phyloP scores from a whole-genome alignment of 441 rosid species.

The Erodium trifolium region DNA sequence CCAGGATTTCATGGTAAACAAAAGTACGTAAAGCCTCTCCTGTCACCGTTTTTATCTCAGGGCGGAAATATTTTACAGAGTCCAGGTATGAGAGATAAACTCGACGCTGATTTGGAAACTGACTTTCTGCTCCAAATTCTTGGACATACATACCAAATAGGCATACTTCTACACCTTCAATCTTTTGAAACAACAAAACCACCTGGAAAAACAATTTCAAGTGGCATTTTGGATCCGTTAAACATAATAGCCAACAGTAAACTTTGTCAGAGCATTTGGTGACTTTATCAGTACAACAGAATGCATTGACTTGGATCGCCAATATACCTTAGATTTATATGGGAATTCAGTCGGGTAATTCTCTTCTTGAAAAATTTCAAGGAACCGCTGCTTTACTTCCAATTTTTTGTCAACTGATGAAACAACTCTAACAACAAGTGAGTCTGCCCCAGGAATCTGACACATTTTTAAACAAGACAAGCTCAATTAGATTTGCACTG shows the following conservation, averaged over 20 bases:
- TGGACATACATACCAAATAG: slow-evolving; percentile 97
- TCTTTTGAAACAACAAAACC: slow-evolving; percentile 90
- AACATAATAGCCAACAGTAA: slow-evolving; percentile 9
- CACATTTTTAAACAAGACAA: slow-evolving; percentile 17
- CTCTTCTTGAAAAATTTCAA: slow-evolving; percentile 92
- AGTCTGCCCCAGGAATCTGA: slow-evolving; percentile 91
- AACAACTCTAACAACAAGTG: slow-evolving; percentile 94
- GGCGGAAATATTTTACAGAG: too few relatives aligned
- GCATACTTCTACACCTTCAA: slow-evolving; percentile 99
- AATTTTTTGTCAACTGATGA: slow-evolving; percentile 98
- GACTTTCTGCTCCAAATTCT: too few relatives aligned
- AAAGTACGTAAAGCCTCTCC: too few relatives aligned
- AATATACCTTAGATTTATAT: slow-evolving; percentile 82
- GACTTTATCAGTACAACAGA: background rate
- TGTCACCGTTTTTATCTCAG: too few relatives aligned
- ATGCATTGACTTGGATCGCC: slow-evolving; percentile 13
- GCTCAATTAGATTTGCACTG: background rate
- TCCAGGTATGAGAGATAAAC: slow-evolving; percentile 43
- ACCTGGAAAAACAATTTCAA: slow-evolving; percentile 50
- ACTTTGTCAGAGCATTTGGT: background rate
- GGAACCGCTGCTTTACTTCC: slow-evolving; percentile 92
- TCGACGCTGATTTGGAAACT: too few relatives aligned
- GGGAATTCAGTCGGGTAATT: too few relatives aligned
- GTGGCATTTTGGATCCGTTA: slow-evolving; percentile 9
- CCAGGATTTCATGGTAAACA: too few relatives aligned